phyloP scores from a whole-genome alignment of 2,329 filamentous ascomycete species.

The Lasiodiplodia sp. region DNA sequence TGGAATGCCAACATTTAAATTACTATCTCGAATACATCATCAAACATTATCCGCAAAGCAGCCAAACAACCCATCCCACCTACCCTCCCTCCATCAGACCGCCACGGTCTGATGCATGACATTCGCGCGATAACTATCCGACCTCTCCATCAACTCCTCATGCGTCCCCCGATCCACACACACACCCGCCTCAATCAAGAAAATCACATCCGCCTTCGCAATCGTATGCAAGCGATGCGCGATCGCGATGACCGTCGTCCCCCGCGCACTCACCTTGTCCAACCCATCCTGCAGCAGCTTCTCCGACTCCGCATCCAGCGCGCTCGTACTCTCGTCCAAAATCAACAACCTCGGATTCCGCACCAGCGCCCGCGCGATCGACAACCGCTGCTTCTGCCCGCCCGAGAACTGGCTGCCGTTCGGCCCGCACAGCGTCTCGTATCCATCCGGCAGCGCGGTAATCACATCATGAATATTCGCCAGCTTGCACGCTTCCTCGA shows the following conservation, averaged over 20 bases:
- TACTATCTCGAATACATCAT: not conserved
- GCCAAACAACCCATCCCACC: not conserved
- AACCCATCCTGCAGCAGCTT: constrained; percentile 49
- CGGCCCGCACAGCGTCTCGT: constrained; percentile 62
- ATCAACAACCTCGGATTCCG: constrained; percentile 51
- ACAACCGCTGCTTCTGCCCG: constrained; percentile 51
- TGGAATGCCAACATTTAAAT: not conserved
- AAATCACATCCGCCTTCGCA: constrained; percentile 52
- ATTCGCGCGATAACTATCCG: constrained; percentile 59
- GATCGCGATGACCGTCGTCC: constrained; percentile 54
- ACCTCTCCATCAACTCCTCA: constrained; percentile 56
- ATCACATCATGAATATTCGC: constrained; percentile 77
- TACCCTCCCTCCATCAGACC: not conserved
- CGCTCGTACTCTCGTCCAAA: constrained; percentile 53
- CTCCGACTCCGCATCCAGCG: constrained; percentile 53
- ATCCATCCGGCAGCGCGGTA: constrained; percentile 66
- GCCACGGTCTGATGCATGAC: constrained; percentile 58
- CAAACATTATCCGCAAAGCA: not conserved
- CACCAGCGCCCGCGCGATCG: constrained; percentile 53
- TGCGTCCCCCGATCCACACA: constrained; percentile 59
- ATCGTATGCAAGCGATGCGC: constrained; percentile 54
- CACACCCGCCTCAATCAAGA: constrained; percentile 53
- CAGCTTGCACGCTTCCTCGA: constrained; percentile 71
- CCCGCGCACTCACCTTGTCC: constrained; percentile 42
- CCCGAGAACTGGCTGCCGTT: constrained; percentile 52